phyloP scores from a whole-genome alignment of 768 basidiomycete species.

The Mycena leptocephala region DNA sequence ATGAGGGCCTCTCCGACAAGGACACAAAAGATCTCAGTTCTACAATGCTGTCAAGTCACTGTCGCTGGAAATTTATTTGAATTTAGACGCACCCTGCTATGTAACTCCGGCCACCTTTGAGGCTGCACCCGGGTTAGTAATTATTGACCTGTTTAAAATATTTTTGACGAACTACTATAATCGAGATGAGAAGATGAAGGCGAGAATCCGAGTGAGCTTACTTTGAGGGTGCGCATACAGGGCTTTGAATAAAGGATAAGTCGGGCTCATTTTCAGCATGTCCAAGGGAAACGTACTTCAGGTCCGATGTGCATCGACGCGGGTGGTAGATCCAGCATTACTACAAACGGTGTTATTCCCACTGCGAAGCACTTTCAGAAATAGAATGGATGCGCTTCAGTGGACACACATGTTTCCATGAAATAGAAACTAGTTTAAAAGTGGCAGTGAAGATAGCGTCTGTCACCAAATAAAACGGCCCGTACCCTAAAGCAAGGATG shows the following conservation, averaged over 20 bases:
- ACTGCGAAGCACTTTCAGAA: neutral
- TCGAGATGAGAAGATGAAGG: neutral
- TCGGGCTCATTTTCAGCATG: neutral
- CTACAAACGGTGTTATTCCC: neutral
- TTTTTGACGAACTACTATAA: neutral
- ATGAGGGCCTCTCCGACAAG: constrained; percentile 14
- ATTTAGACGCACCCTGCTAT: neutral
- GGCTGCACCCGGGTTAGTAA: neutral
- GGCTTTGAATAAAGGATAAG: neutral
- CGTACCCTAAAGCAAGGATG: constrained; percentile 2
- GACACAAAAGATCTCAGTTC: constrained; percentile 17
- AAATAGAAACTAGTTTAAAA: constrained; percentile 23
- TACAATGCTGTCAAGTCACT: neutral
- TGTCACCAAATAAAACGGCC: neutral
- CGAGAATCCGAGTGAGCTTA: neutral
- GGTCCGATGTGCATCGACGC: neutral
- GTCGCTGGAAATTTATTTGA: neutral
- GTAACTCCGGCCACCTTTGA: neutral
- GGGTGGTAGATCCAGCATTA: neutral
- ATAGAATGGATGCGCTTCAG: neutral
- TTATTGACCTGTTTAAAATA: too few relatives aligned
- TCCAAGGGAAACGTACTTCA: neutral
- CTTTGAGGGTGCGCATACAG: neutral
- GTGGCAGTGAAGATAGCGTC: neutral
- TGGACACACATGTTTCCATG: constrained; percentile 18